Evolutionary conservation across 495 filamentous ascomycete species (phyloP).

Genomic region (Podospora pseudocomata): DNA sequence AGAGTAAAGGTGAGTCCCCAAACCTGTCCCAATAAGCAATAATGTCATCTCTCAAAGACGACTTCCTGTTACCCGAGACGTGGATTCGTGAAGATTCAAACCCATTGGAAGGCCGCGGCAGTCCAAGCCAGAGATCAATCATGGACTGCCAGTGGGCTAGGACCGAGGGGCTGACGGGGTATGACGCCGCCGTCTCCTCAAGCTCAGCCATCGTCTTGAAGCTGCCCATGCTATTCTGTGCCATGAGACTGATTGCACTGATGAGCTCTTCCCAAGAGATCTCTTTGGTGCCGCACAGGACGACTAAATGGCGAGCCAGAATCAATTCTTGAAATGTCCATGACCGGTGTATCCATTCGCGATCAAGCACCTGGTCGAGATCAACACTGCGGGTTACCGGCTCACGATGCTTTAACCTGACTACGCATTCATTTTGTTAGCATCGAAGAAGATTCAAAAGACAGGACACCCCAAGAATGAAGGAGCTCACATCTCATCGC

Average conservation of each 20-base stretch:
- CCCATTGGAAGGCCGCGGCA: background rate
- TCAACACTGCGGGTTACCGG: background rate
- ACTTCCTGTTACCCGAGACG: background rate
- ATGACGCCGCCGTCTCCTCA: background rate
- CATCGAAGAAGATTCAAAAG: background rate
- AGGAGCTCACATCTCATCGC: conserved; percentile 4
- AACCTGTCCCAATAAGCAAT: background rate
- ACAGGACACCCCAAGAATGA: background rate
- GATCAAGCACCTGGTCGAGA: conserved; percentile 12
- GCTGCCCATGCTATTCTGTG: background rate
- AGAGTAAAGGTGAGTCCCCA: too few species aligned
- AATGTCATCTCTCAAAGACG: background rate
- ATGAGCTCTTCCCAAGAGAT: conserved; percentile 13
- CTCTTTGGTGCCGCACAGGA: conserved; percentile 15
- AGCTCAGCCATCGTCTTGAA: background rate
- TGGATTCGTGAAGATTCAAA: background rate
- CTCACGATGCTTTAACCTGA: background rate
- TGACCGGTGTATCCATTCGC: conserved; percentile 17
- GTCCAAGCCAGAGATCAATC: conserved; percentile 12
- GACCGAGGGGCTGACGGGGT: background rate
- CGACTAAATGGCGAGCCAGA: conserved; percentile 8
- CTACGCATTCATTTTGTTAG: background rate
- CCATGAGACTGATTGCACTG: conserved; percentile 4
- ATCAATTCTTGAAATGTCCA: conserved; percentile 28
- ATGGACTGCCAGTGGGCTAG: conserved; percentile 12